Base-by-base conservation (phyloP, 129 eudicot species). In the Escallonia herrerae region DNA sequence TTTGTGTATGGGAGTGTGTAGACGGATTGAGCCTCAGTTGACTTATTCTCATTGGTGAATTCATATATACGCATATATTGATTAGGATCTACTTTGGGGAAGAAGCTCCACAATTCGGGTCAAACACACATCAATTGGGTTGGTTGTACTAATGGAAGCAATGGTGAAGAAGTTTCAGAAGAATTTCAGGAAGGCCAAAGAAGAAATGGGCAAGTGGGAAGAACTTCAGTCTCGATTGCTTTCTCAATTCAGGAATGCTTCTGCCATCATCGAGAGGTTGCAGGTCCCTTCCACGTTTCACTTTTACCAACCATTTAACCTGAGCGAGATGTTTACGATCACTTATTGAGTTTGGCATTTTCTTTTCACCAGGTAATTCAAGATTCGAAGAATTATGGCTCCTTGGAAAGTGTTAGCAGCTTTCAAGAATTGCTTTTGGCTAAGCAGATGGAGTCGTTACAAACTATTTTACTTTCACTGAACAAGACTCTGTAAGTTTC, bases 371-470 rank as follows among this genome's bases (percentile, higher is more conserved):
- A 91, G 96, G 67, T 87, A 52, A 76, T 91, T 37, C 83, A 73
- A 72, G 63, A 83, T 62, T 71, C 78, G 7, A 79, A 71, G 67
- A 74, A 85, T 62, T 88, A 76, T 57, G 95, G 96, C 63, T 67
- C 66, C 40, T 73, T 91, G 83, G 81, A 62, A 72, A 67, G 81
- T 68, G 53, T 85, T 65, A 81, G 72, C 57, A 87, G 85, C 59
- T 63, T 91, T 64, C 76, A 70, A 67, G 80, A 71, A 64, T 82
- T 80, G 39, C 79, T 88, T 15, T 68, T 81, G 70, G 60, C 72
- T 14, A 93, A 93, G 73, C 98, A 85, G 81, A 64, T 93, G 89
- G 87, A 85, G 37, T 81, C 96, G 5, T 72, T 93, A 46, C 83
- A 81, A 60, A 68, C 9, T 40, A 83, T 85, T 72, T 57, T 93